Conservation (phyloP, 805 yeast species). For the Saccharomyces mikatae region DNA sequence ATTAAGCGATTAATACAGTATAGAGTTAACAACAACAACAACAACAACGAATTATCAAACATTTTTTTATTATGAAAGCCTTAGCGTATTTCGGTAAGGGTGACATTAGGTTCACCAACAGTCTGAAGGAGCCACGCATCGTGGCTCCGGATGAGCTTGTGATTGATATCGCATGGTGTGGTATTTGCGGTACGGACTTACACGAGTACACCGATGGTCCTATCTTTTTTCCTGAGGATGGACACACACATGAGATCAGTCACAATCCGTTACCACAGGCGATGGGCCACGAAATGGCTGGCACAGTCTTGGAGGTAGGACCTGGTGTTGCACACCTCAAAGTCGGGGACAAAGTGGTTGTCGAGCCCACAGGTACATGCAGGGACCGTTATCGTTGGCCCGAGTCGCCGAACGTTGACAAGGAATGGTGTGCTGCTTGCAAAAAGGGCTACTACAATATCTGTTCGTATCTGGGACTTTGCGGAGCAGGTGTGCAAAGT, state of each 20-base stretch:
- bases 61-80: conserved; percentile 36
- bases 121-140: conserved; percentile 32
- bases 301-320: conserved; percentile 41
- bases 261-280: conserved; percentile 37
- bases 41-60: background rate
- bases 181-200: conserved; percentile 57
- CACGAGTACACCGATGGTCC: conserved; percentile 55
- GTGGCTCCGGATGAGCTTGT: conserved; percentile 35
- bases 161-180: conserved; percentile 44
- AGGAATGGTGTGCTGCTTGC: conserved; percentile 42
- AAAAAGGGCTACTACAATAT: conserved; percentile 43
- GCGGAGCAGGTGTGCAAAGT: conserved; percentile 49
- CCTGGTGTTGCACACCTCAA: conserved; percentile 35
- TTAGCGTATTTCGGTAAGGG: conserved; percentile 40
- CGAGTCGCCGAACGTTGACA: conserved; percentile 23
- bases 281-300: conserved; percentile 51
- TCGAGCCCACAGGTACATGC: conserved; percentile 58
- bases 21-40: background rate
- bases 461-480: conserved; percentile 41
- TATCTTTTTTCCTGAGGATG: conserved; percentile 42
- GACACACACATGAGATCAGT: conserved; percentile 33
- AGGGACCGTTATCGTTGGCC: conserved; percentile 38
- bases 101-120: conserved; percentile 36
- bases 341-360: conserved; percentile 52
- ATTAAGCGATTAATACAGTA: background rate